Evolutionary conservation across 257 asterid species (phyloP), one percentile per base, ranked within the genome.

Genomic region (Echites panduratus): DNA sequence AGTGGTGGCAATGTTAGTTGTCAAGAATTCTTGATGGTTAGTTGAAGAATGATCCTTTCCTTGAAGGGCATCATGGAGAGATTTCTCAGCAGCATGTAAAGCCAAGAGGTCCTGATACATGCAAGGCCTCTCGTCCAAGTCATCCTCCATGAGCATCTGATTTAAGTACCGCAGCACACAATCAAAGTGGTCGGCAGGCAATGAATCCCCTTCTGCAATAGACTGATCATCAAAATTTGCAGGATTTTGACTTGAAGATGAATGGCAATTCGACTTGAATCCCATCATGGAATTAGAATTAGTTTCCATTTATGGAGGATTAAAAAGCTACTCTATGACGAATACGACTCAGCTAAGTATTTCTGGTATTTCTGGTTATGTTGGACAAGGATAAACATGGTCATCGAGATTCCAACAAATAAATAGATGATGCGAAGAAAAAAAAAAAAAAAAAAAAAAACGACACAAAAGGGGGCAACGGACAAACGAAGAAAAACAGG

Each of bases 71-170:
- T 86, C 93, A 70, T 65, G 83, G 70, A 90, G 80, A 63, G 92
- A 82, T 80, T 83, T 87, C 88, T 93, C 95, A 1, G 93, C 85
- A 9, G 96, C 93, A 68, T 89, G 93, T 11, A 93, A 82, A 61
- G 96, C 96, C 77, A 84, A 80, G 19, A 84, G 83, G 35, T 90
- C 92, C 4, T 82, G 87, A 61, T 90, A 86, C 98, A 90, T 89
- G 56, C 87, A 86, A 3, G 91, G 92, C 75, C 82, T 86, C 19
- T 82, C 85, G 20, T 65, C 90, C 57, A 93, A 69, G 69, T 88
- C 96, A 24, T 83, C 93, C 49, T 93, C 97, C 76, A 72, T 75
- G 35, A 90, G 95, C 90, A 86, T 89, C 58, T 85, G 85, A 79
- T 68, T 80, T 70, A 93, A 83, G 85, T 75, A 90, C 68, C 65